Evolutionary conservation across 176 grass and related monocot genomes (phyloP).

Genomic region (Triticum aestivum): DNA sequence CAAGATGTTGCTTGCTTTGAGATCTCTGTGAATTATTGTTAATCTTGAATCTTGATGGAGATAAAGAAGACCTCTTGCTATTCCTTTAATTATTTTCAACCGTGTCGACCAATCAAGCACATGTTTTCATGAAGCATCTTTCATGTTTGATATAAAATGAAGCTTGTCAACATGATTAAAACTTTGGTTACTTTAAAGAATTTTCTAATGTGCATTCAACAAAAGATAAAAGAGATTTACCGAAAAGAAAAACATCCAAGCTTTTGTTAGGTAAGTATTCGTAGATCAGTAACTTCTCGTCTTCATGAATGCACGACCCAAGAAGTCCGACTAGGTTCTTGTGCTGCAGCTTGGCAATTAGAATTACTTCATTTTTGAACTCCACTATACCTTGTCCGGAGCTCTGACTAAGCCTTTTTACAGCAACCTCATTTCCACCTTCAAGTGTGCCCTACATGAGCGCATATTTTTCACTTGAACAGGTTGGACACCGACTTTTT

Average conservation of each 20-base stretch:
- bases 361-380: neutral
- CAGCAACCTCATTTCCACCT: neutral
- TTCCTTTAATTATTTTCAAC: neutral
- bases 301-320: neutral
- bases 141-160: neutral
- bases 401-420: neutral
- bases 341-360: neutral
- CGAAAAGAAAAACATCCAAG: neutral
- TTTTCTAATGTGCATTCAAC: neutral
- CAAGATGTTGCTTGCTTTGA: neutral
- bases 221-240: neutral
- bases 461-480: neutral
- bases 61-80: neutral
- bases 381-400: neutral
- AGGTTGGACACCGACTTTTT: too few species aligned
- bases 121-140: neutral
- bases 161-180: neutral
- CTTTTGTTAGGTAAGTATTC: slow-evolving; percentile 14
- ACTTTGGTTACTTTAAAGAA: neutral
- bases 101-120: neutral
- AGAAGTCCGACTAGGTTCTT: neutral
- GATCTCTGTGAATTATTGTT: neutral
- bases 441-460: neutral
- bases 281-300: neutral
- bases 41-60: slow-evolving; percentile 6